phyloP scores from a whole-genome alignment of 1,284 basidiomycete genomes.

The Ganoderma resinaceum region DNA sequence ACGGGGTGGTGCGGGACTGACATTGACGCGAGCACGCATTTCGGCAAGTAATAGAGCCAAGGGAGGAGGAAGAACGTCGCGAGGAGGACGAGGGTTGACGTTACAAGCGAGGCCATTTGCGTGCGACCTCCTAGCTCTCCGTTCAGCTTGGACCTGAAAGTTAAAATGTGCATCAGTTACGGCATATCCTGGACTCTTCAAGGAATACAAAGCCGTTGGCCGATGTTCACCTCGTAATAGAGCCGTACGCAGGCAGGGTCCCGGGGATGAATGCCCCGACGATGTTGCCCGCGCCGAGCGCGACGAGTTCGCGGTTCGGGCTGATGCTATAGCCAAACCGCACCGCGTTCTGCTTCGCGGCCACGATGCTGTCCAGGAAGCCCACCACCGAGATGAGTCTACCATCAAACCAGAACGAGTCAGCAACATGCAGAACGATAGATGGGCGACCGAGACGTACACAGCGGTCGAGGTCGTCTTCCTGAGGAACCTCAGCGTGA shows the following conservation, averaged over 20 bases:
- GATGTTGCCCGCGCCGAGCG: constrained; percentile 86
- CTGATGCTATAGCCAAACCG: constrained; percentile 89
- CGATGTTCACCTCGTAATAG: constrained; percentile 73
- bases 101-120: constrained; percentile 88
- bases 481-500: constrained; percentile 69
- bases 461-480: constrained; percentile 82
- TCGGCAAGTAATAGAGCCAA: constrained; percentile 79
- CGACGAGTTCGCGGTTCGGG: constrained; percentile 91
- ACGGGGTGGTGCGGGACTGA: constrained; percentile 44
- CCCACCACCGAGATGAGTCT: constrained; percentile 81
- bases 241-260: constrained; percentile 88
- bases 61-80: constrained; percentile 90
- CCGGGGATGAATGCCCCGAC: constrained; percentile 83
- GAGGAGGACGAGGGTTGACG: constrained; percentile 77
- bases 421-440: not conserved
- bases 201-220: not conserved
- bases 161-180: constrained; percentile 10
- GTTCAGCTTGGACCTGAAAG: constrained; percentile 78
- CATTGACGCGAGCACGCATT: constrained; percentile 84
- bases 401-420: constrained; percentile 22
- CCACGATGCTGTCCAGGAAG: constrained; percentile 84
- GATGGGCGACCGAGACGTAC: constrained; percentile 48
- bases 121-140: constrained; percentile 87
- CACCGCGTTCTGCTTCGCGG: constrained; percentile 86
- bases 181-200: not conserved